Percentiles rank a stretch among this genome's conserved stretches.
phyloP scores from a whole-genome alignment of 257 asterid species.

The Solanum ossicruentum region DNA sequence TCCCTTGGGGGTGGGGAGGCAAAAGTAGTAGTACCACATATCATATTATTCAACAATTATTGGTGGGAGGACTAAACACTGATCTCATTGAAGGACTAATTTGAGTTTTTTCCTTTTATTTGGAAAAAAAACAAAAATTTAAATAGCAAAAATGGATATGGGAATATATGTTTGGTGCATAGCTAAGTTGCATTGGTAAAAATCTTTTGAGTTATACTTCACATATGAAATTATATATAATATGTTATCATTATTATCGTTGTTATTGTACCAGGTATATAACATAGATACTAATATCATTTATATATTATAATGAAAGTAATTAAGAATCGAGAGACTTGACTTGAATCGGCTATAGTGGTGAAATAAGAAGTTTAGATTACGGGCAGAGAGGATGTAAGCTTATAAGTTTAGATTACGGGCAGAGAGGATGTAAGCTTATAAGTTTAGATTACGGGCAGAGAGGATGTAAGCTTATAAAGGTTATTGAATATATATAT shows the following conservation, averaged over 20 bases:
- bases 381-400: too few relatives aligned
- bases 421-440: too few relatives aligned
- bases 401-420: too few relatives aligned
- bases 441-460: too few relatives aligned
- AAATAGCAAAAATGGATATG: background rate
- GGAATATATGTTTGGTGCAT: background rate
- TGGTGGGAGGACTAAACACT: conserved; percentile 16
- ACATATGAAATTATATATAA: background rate
- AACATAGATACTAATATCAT: too few relatives aligned
- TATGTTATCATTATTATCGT: accelerated
- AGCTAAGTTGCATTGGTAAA: background rate
- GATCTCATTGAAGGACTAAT: background rate
- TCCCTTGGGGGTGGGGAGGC: background rate
- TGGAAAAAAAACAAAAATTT: background rate
- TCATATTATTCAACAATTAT: conserved; percentile 33
- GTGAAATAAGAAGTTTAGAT: too few relatives aligned
- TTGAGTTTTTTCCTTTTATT: background rate
- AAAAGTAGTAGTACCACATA: background rate
- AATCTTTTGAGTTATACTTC: background rate
- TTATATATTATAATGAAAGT: too few relatives aligned
- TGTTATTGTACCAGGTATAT: background rate
- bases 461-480: too few relatives aligned
- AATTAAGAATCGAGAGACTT: too few relatives aligned
- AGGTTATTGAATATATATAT: background rate
- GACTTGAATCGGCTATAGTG: too few relatives aligned